These are phyloP conservation scores for Aristolochia californica DNA, from an alignment of 164 flowering plant genomes.

Conservation along the genomic window DNA sequence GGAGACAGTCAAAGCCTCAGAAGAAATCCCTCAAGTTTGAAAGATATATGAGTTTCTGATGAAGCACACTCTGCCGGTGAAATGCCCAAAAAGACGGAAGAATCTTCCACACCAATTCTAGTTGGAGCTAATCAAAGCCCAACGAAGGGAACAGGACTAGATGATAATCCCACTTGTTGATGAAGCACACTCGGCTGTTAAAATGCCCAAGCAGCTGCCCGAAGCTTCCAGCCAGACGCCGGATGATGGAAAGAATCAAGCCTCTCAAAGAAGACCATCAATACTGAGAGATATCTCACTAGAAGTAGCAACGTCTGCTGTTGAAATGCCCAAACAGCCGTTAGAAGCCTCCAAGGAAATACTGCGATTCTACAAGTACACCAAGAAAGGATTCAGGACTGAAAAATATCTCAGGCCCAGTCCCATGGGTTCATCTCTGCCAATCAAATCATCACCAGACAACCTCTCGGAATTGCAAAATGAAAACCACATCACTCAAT, in stretches of 20 bases:
- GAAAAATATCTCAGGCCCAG: not conserved
- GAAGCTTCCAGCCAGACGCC: not conserved
- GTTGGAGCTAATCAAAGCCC: not conserved
- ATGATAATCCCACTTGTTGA: slow-evolving; percentile 4
- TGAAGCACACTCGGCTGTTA: not conserved
- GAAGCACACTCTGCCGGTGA: too few species aligned
- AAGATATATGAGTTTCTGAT: not conserved
- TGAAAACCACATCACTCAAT: not conserved
- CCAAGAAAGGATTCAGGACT: not conserved
- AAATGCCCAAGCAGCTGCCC: not conserved
- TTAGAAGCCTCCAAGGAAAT: not conserved
- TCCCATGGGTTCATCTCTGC: not conserved
- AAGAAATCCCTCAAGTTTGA: not conserved
- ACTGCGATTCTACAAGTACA: not conserved
- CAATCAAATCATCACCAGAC: too few species aligned
- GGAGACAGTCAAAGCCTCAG: slow-evolving; percentile 9
- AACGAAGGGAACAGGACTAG: slow-evolving; percentile 1
- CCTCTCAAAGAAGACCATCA: slow-evolving; percentile 3
- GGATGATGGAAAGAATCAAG: slow-evolving; percentile 5
- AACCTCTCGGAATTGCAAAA: not conserved
- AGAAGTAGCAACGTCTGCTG: too few species aligned
- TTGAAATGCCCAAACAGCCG: too few species aligned
- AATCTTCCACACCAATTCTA: not conserved
- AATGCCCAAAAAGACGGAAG: too few species aligned
- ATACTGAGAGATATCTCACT: not conserved